Evolutionary conservation across 768 basidiomycete species (phyloP), one percentile per base, ranked within the genome.

Genomic region (Pholiota molesta): DNA sequence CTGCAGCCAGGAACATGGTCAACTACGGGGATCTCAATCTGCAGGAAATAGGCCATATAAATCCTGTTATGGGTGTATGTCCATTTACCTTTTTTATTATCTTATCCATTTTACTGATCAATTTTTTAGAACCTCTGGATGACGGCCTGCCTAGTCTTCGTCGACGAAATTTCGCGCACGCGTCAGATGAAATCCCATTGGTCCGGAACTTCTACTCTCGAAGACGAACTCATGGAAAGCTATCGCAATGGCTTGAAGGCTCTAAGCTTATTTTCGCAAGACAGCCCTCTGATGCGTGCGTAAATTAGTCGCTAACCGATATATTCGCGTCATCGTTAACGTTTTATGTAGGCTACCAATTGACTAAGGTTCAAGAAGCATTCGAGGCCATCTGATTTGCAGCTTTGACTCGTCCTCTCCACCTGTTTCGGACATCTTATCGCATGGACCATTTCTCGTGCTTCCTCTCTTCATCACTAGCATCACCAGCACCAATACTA

Each of bases 1-100:
- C 69, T 21, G 77, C 81, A 14, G 81, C 83, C 23, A 74, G 72
- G 55, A 78, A 77, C 55, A 77, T 83, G 66, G 73, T 83, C 29
- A 68, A 71, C 51, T 75, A 76, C 59, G 78, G 74, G 8, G 76
- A 77, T 45, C 66, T 77, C 23, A 77, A 77, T 60, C 70, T 79
- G 14, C 74, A 73, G 35, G 77, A 78, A 44, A 60, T 81, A 11
- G 78, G 77, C 2, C 71, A 73, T 62, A 71, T 83, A 28, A 83
- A 80, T 67, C 81, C 83, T 14, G 80, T 85, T 26, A 79, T 83
- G 77, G 81, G 79, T n/a, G 83, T 84, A 70, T 71, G 82, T 78
- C 23, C 47, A 28, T 49, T 69, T 47, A 45, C 33, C 21, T 21
- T 59, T 65, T 49, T 31, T 40, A 58, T 65, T 57, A 57, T 29